A percentile compares a stretch with the other conserved stretches of the same genome.
Conservation (phyloP, 768 basidiomycete genomes). For the Collybia nuda region DNA sequence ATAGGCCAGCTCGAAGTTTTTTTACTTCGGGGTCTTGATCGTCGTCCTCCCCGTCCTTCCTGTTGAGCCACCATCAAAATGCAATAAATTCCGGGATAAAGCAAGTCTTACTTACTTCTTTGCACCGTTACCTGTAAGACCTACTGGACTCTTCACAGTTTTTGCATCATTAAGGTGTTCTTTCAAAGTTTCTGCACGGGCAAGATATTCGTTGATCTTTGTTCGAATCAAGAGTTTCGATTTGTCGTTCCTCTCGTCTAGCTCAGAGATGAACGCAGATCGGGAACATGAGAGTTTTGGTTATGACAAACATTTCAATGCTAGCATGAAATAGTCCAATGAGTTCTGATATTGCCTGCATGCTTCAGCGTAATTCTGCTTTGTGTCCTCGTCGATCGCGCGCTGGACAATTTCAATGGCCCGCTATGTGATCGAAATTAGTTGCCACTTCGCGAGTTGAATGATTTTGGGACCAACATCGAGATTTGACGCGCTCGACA, state of each 20-base stretch:
- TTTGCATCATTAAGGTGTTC: slow-evolving; percentile 80
- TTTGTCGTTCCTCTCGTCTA: slow-evolving; percentile 94
- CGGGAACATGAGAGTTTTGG: background rate
- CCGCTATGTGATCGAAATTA: slow-evolving; percentile 24
- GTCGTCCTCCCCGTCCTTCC: slow-evolving; percentile 58
- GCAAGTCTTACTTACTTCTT: slow-evolving; percentile 40
- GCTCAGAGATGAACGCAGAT: slow-evolving; percentile 3
- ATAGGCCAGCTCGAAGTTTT: slow-evolving; percentile 90
- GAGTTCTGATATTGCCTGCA: slow-evolving; percentile 95
- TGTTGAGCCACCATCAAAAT: slow-evolving; percentile 13
- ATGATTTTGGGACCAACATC: slow-evolving; percentile 36
- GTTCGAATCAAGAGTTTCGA: slow-evolving; percentile 80
- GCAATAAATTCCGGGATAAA: background rate
- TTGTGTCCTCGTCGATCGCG: slow-evolving; percentile 90
- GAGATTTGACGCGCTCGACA: slow-evolving; percentile 45
- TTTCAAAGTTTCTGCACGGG: slow-evolving; percentile 89
- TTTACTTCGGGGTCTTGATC: slow-evolving; percentile 91
- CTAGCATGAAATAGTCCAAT: slow-evolving; percentile 98
- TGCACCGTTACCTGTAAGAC: slow-evolving; percentile 46
- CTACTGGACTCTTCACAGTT: slow-evolving; percentile 44
- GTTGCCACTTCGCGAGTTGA: background rate
- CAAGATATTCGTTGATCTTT: slow-evolving; percentile 91
- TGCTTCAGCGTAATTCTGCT: slow-evolving; percentile 91
- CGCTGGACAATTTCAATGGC: slow-evolving; percentile 91
- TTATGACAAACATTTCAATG: slow-evolving; percentile 74